Conservation (phyloP, 345 rosid genomes). For the Kernera saxatilis region DNA sequence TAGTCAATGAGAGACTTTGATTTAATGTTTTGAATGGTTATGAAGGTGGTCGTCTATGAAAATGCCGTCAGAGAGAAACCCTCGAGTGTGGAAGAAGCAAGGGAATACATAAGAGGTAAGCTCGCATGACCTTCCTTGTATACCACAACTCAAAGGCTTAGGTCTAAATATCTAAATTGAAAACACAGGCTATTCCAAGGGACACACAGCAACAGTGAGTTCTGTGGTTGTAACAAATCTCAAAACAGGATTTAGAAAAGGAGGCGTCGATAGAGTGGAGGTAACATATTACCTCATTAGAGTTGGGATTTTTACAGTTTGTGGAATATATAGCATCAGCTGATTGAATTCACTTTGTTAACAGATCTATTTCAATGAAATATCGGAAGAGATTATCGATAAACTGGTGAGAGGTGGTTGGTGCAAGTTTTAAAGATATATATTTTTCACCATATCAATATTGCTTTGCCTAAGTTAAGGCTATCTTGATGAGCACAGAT, state of each 20-base stretch:
- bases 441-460: background rate
- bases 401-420: constrained; percentile 48
- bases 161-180: background rate
- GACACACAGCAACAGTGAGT: constrained; percentile 73
- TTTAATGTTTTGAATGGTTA: background rate
- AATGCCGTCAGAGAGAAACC: constrained; percentile 81
- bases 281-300: constrained; percentile 27
- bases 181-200: constrained; percentile 63
- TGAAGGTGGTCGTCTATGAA: constrained; percentile 86
- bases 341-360: constrained; percentile 11
- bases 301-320: background rate
- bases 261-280: constrained; percentile 81
- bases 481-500: constrained; percentile 37
- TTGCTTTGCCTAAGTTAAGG: background rate
- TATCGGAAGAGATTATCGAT: constrained; percentile 71
- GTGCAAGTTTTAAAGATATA: background rate
- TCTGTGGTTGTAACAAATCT: constrained; percentile 79
- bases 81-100: constrained; percentile 64
- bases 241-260: constrained; percentile 62
- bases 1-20: background rate
- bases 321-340: background rate
- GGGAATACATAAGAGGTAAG: constrained; percentile 63
- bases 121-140: background rate
- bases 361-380: constrained; percentile 86
- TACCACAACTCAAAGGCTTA: background rate